Evolutionary conservation across 1,139 yeast species (phyloP), one percentile per base, ranked within the genome.

Genomic region (Zygotorulaspora mrakii): DNA sequence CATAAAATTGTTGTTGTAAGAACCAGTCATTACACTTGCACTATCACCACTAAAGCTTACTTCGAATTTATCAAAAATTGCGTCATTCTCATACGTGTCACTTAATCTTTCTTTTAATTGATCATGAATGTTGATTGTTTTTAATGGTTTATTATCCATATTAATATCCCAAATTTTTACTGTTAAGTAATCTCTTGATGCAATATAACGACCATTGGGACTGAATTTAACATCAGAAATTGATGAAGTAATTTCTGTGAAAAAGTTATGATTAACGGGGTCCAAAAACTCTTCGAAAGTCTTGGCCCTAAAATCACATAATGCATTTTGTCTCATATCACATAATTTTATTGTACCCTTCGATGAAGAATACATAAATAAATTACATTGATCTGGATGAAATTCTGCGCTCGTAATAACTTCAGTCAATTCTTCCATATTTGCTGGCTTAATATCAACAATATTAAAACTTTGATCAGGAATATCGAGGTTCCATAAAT

Each of bases 391-490:
- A 39, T 70, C 69, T 11, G 99, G 98, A 64, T 94, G 98, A 69
- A 94, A 91, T 64, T 89, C 96, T 2, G 97, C 95, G 56, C 94
- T 79, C n/a, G 99, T 94, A 52, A 94, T 91, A 39, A 94, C 98
- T 65, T 94, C 98, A 10, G 98, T 91, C 57, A 94, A 76, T 66
- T 94, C 99, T 68, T 94, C 99, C 98, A 94, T 94, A 65, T 89
- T 88, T 13, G 91, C 86, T 5, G 99, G 99, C 65, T 94, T 89
- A 57, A 94, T 94, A 66, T 94, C 98, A 46, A 94, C 98, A 54
- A 94, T 89, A 64, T 85, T 94, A 68, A 94, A 94, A 54, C 94
- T 80, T 67, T 91, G 96, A 65, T 91, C 96, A 27, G 96, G 88
- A 54, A 88, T 86, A 39, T 88, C 91, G 54, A 89, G 70, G 64